Conservation (phyloP, 176 grass and related monocot species). For the Raddia distichophylla region DNA sequence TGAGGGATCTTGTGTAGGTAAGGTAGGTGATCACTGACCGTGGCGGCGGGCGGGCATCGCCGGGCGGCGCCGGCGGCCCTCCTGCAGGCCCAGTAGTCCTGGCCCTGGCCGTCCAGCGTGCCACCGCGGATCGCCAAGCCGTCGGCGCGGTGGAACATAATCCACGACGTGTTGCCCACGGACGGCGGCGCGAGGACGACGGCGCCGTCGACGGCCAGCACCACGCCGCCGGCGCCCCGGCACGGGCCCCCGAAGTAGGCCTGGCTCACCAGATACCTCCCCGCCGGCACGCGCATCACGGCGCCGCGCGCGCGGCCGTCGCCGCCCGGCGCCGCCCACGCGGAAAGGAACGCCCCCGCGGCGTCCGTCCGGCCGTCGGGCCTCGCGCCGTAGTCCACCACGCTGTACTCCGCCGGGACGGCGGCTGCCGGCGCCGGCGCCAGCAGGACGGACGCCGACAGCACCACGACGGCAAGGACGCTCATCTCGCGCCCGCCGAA, state of each 20-base stretch:
- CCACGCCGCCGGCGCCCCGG: conserved; percentile 37
- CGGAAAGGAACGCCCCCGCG: conserved; percentile 39
- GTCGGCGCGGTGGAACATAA: conserved; percentile 68
- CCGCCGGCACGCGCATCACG: conserved; percentile 55
- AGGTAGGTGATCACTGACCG: conserved; percentile 26
- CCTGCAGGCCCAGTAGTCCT: conserved; percentile 61
- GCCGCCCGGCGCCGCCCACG: conserved; percentile 53
- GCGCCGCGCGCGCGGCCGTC: conserved; percentile 1
- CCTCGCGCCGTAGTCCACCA: conserved; percentile 59
- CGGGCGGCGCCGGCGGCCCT: conserved; percentile 28
- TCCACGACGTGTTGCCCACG: conserved; percentile 43
- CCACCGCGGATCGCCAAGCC: conserved; percentile 58
- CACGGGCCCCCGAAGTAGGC: conserved; percentile 58
- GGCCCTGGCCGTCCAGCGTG: conserved; percentile 53
- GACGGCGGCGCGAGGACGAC: conserved; percentile 46
- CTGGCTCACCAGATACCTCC: conserved; percentile 52
- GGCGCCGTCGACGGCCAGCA: conserved; percentile 47
- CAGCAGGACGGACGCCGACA: background rate
- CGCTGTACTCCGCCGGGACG: conserved; percentile 40
- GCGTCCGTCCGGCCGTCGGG: conserved; percentile 43
- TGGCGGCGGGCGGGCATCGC: conserved; percentile 42
- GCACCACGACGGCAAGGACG: background rate
- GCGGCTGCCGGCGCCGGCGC: background rate
- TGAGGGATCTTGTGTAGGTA: background rate
- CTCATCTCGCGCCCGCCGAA: background rate